A percentile compares a stretch with the other conserved stretches of the same genome.
Evolutionary conservation across 2,329 filamentous ascomycete genomes (phyloP).

Genomic region (Ascomycota sp.): DNA sequence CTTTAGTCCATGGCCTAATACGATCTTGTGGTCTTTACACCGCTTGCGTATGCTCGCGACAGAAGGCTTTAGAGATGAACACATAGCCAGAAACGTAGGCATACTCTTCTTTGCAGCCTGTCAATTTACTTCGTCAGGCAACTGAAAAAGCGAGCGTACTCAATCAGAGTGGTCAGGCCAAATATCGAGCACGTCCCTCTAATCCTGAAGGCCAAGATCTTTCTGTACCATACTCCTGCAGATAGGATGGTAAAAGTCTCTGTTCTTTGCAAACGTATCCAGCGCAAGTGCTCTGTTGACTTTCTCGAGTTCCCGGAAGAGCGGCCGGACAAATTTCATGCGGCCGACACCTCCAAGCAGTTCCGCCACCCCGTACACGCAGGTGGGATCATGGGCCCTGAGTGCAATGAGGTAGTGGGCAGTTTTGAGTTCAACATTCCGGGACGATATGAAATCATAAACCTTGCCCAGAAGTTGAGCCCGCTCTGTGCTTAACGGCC

Average conservation of each 20-base stretch:
- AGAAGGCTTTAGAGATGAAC: too few species aligned
- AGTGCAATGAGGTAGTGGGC: constrained; percentile 68
- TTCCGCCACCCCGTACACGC: constrained; percentile 51
- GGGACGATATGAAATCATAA: constrained; percentile 54
- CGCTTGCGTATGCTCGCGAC: too few species aligned
- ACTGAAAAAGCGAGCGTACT: too few species aligned
- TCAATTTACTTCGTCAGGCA: too few species aligned
- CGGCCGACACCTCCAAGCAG: constrained; percentile 66
- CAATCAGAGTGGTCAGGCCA: too few species aligned
- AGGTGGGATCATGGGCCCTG: constrained; percentile 45
- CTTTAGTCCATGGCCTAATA: too few species aligned
- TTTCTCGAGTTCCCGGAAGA: constrained; percentile 58
- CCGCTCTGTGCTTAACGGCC: constrained; percentile 41
- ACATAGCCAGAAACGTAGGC: too few species aligned
- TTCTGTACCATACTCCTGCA: constrained; percentile 75
- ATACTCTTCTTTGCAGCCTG: too few species aligned
- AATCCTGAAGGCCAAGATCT: constrained; percentile 33
- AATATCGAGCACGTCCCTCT: too few species aligned
- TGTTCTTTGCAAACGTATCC: constrained; percentile 69
- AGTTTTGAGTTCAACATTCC: constrained; percentile 71
- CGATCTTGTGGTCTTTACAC: too few species aligned
- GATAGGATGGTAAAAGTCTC: constrained; percentile 89
- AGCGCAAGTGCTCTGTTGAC: constrained; percentile 57
- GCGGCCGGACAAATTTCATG: constrained; percentile 90
- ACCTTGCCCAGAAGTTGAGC: constrained; percentile 52